phyloP scores from a whole-genome alignment of 1,284 basidiomycete species.

The Pholiota adiposa region DNA sequence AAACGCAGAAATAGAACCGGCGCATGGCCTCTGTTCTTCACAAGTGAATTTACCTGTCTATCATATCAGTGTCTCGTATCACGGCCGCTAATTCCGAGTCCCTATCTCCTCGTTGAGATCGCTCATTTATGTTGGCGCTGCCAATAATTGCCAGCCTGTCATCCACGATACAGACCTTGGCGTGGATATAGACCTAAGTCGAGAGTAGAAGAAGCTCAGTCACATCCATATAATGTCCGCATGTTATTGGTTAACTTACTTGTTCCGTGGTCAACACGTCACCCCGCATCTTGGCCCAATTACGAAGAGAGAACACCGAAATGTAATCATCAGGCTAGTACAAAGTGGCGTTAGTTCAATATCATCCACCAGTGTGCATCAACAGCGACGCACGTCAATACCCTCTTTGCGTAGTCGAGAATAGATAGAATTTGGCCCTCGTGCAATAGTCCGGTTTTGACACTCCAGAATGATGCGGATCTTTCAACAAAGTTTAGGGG shows the following conservation, averaged over 20 bases:
- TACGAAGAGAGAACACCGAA: constrained; percentile 88
- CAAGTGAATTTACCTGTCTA: constrained; percentile 69
- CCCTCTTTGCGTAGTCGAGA: constrained; percentile 84
- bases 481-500: constrained; percentile 38
- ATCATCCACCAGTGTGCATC: constrained; percentile 8
- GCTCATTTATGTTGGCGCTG: constrained; percentile 99
- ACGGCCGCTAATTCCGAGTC: constrained; percentile 95
- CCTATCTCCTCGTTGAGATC: constrained; percentile 93
- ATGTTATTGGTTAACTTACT: constrained; percentile 38
- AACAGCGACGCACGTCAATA: constrained; percentile 70
- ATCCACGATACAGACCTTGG: constrained; percentile 93
- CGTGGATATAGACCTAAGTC: constrained; percentile 90
- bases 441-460: constrained; percentile 88
- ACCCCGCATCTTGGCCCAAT: constrained; percentile 91
- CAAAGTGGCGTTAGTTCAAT: constrained; percentile 15
- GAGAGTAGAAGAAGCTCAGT: constrained; percentile 1
- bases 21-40: neutral
- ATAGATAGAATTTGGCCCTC: constrained; percentile 95
- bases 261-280: constrained; percentile 91
- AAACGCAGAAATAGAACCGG: neutral
- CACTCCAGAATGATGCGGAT: constrained; percentile 93
- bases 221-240: neutral
- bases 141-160: constrained; percentile 97
- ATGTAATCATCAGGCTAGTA: constrained; percentile 91
- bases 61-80: constrained; percentile 96